Evolutionary conservation across 2,329 filamentous ascomycete genomes (phyloP).

Genomic region (Aspergillus neotritici): DNA sequence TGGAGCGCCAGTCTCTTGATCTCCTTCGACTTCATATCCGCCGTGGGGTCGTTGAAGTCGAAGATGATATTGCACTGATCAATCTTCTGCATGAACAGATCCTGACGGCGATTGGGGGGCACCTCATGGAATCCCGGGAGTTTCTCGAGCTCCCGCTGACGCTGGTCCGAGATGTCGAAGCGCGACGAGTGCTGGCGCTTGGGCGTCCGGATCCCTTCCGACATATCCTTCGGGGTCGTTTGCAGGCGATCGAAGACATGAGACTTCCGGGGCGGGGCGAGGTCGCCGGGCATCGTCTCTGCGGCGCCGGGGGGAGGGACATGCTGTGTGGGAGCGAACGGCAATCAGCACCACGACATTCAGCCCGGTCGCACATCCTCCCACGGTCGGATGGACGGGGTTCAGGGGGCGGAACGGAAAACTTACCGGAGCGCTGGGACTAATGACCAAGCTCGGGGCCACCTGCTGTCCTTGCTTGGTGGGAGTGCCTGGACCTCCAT

Average conservation of each 20-base stretch:
- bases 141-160: conserved; percentile 86
- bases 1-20: conserved; percentile 96
- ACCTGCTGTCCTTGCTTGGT: conserved; percentile 58
- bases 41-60: conserved; percentile 97
- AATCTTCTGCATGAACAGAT: conserved; percentile 99
- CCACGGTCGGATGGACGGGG: too few species aligned
- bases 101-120: conserved; percentile 85
- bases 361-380: not conserved
- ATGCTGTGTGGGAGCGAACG: conserved; percentile 54
- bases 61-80: conserved; percentile 99
- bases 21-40: conserved; percentile 99
- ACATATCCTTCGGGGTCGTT: conserved; percentile 91
- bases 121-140: conserved; percentile 97
- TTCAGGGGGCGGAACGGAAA: not conserved
- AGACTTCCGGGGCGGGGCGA: conserved; percentile 93
- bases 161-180: conserved; percentile 94
- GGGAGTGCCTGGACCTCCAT: conserved; percentile 53
- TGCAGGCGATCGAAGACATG: conserved; percentile 83
- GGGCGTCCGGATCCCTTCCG: conserved; percentile 88
- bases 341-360: not conserved
- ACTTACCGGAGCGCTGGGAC: conserved; percentile 80
- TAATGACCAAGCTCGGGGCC: conserved; percentile 87
- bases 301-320: conserved; percentile 85
- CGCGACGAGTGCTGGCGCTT: conserved; percentile 96
- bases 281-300: conserved; percentile 96